phyloP scores from a whole-genome alignment of 139 green algal species.

The Ostreobium quekettii region DNA sequence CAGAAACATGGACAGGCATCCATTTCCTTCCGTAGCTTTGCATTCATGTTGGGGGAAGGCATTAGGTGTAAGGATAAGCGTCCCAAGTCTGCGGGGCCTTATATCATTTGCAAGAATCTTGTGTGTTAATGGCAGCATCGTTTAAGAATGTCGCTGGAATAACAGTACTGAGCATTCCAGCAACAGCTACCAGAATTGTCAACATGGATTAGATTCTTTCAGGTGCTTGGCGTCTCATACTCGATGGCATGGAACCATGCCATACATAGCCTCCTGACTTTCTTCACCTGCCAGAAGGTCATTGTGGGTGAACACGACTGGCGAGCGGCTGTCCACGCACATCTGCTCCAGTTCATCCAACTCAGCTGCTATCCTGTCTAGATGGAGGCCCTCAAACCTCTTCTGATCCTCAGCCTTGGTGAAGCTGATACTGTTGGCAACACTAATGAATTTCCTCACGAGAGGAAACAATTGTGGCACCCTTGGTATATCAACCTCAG shows the following conservation, averaged over 20 bases:
- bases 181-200: no score
- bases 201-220: no score
- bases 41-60: no score
- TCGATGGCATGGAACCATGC: background rate
- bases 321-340: conserved; percentile 26
- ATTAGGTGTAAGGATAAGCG: no score
- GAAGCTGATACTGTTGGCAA: background rate
- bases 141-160: no score
- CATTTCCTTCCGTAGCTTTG: no score
- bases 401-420: background rate
- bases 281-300: conserved; percentile 46
- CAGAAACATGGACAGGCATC: no score
- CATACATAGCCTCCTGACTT: background rate
- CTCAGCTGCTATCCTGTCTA: conserved; percentile 42
- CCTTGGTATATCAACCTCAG: conserved; percentile 2
- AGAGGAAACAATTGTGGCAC: conserved; percentile 19
- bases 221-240: no score
- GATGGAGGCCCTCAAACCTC: conserved; percentile 21
- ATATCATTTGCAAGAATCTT: no score
- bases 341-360: conserved; percentile 37
- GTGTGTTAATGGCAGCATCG: no score
- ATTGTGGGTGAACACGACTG: conserved; percentile 77
- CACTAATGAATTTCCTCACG: background rate
- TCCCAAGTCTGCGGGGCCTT: no score
- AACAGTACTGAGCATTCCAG: no score